Evolutionary conservation across 495 filamentous ascomycete genomes (phyloP).

Genomic region (Neurospora tetrasperma): DNA sequence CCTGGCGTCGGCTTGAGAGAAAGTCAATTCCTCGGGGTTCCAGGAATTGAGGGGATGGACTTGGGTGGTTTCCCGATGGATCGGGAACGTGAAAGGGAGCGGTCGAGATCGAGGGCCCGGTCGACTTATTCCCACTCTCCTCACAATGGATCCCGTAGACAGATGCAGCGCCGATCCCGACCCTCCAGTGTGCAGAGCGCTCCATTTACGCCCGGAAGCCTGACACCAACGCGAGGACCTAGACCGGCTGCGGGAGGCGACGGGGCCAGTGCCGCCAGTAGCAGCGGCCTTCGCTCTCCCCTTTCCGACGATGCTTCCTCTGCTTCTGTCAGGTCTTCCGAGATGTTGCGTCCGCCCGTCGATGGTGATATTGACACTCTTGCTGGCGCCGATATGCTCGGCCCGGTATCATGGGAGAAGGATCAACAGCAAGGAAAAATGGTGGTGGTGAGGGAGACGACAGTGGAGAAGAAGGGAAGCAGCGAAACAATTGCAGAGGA

Average conservation of each 20-base stretch:
- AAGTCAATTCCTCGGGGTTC: not conserved
- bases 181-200: not conserved
- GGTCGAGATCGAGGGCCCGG: not conserved
- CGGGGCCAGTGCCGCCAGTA: not conserved
- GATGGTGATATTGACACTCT: not conserved
- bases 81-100: not conserved
- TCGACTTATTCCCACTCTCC: not conserved
- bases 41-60: not conserved
- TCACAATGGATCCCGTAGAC: not conserved
- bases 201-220: not conserved
- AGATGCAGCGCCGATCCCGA: not conserved
- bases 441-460: not conserved
- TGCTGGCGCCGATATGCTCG: not conserved
- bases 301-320: not conserved
- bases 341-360: not conserved
- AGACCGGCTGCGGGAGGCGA: not conserved
- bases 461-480: not conserved
- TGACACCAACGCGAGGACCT: not conserved
- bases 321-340: not conserved
- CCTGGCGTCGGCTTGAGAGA: not conserved
- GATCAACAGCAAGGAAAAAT: not conserved
- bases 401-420: not conserved
- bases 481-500: not conserved
- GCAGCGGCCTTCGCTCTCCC: not conserved
- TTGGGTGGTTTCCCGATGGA: not conserved